Evolutionary conservation across 257 asterid genomes (phyloP).

Genomic region (Nyctanthes arbortristis): DNA sequence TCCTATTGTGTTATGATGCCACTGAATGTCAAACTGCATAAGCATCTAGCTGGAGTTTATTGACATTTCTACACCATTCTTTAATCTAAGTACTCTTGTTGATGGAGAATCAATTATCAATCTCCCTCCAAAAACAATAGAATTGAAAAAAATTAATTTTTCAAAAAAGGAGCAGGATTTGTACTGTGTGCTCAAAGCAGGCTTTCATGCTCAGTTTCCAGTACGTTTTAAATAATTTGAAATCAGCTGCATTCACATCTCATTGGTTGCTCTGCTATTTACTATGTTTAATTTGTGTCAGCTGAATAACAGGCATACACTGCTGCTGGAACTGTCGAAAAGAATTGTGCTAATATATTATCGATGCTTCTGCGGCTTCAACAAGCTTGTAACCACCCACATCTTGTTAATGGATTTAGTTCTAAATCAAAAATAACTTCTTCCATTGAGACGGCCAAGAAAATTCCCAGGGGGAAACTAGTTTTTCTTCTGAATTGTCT

Average conservation of each 20-base stretch:
- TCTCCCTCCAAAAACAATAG: constrained; percentile 82
- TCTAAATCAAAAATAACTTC: constrained; percentile 57
- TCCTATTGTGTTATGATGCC: constrained; percentile 11
- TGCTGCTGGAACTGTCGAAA: constrained; percentile 94
- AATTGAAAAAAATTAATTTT: constrained; percentile 77
- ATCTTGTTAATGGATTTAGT: constrained; percentile 73
- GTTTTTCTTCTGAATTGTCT: constrained; percentile 68
- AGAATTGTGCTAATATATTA: constrained; percentile 86
- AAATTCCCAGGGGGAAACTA: constrained; percentile 71
- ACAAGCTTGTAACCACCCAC: constrained; percentile 99
- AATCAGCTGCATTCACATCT: constrained; percentile 21
- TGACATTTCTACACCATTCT: constrained; percentile 20
- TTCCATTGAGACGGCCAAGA: constrained; percentile 78
- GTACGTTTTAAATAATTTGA: constrained; percentile 54
- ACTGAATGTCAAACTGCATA: neutral
- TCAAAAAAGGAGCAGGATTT: constrained; percentile 79
- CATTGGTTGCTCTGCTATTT: constrained; percentile 10
- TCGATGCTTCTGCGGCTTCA: constrained; percentile 95
- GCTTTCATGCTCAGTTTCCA: constrained; percentile 95
- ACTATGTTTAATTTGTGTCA: constrained; percentile 22
- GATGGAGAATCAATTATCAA: constrained; percentile 91
- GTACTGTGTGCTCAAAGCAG: constrained; percentile 84
- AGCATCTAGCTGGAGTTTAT: constrained; percentile 26
- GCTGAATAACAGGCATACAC: constrained; percentile 76
- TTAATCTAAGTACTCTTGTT: constrained; percentile 60